Percentiles rank a stretch among this genome's conserved stretches.
Evolutionary conservation across 345 rosid species (phyloP).

Genomic region (Dovyalis caffra): DNA sequence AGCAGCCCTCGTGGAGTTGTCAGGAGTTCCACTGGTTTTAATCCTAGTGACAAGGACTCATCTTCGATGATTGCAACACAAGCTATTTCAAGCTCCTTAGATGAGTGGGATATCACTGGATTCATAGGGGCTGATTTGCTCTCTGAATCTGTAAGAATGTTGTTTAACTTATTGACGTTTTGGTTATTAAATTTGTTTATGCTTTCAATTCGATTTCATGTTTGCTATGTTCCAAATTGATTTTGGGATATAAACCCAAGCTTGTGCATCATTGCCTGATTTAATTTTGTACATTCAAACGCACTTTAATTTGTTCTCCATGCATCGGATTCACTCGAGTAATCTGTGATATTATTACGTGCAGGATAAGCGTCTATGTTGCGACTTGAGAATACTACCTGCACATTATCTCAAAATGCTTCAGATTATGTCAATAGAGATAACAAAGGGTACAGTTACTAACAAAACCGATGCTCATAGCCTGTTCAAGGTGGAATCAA

Average conservation of each 20-base stretch:
- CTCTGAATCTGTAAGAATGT: constrained; percentile 62
- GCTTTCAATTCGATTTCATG: background rate
- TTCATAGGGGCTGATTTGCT: constrained; percentile 70
- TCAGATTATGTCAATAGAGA: constrained; percentile 58
- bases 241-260: background rate
- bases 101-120: constrained; percentile 72
- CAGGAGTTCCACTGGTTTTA: constrained; percentile 36
- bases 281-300: background rate
- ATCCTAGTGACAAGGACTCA: constrained; percentile 43
- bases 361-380: constrained; percentile 78
- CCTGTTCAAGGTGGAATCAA: constrained; percentile 72
- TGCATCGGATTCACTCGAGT: background rate
- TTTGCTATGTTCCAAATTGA: background rate
- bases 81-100: constrained; percentile 37
- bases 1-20: constrained; percentile 44
- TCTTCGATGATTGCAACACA: constrained; percentile 32
- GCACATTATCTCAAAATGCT: constrained; percentile 80
- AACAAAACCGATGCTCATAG: constrained; percentile 77
- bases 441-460: constrained; percentile 58
- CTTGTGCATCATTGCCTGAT: background rate
- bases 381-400: constrained; percentile 73
- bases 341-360: background rate
- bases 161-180: background rate
- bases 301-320: background rate
- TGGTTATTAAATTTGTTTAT: background rate